Conservation (phyloP, 1,284 basidiomycete genomes). For the Cutaneotrichosporon dermatis region DNA sequence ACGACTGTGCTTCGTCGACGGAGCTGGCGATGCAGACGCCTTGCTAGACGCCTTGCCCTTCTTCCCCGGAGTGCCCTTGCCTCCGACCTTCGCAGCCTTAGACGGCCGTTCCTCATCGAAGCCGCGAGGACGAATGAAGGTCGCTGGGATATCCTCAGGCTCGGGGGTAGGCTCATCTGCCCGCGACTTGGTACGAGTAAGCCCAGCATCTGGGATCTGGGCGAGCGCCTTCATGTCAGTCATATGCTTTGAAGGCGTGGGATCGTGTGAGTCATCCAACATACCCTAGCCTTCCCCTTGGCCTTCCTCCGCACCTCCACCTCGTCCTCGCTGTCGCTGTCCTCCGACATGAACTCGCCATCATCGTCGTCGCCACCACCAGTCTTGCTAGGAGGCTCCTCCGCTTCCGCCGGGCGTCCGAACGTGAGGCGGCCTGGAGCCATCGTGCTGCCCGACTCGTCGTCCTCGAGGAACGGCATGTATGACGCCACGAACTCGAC, state of each 20-base stretch:
- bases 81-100: too few relatives aligned
- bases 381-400: too few relatives aligned
- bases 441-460: not conserved
- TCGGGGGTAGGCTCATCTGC: not conserved
- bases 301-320: not conserved
- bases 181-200: not conserved
- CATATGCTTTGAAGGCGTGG: too few relatives aligned
- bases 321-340: slow-evolving; percentile 4
- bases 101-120: too few relatives aligned
- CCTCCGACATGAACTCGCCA: slow-evolving; percentile 12
- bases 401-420: slow-evolving; percentile 12
- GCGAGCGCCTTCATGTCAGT: too few relatives aligned
- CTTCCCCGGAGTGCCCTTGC: too few relatives aligned
- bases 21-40: too few relatives aligned
- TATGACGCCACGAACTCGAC: slow-evolving; percentile 32
- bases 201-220: not conserved
- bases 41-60: too few relatives aligned
- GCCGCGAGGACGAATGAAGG: too few relatives aligned
- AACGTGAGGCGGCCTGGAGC: slow-evolving; percentile 25
- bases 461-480: slow-evolving; percentile 30
- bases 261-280: too few relatives aligned
- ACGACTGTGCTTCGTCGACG: too few relatives aligned
- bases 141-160: too few relatives aligned
- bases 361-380: slow-evolving; percentile 12
- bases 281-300: not conserved